A percentile compares a stretch with the other conserved stretches of the same genome.
Evolutionary conservation across 2,329 filamentous ascomycete genomes (phyloP).

Genomic region (Knoxdaviesia proteae): DNA sequence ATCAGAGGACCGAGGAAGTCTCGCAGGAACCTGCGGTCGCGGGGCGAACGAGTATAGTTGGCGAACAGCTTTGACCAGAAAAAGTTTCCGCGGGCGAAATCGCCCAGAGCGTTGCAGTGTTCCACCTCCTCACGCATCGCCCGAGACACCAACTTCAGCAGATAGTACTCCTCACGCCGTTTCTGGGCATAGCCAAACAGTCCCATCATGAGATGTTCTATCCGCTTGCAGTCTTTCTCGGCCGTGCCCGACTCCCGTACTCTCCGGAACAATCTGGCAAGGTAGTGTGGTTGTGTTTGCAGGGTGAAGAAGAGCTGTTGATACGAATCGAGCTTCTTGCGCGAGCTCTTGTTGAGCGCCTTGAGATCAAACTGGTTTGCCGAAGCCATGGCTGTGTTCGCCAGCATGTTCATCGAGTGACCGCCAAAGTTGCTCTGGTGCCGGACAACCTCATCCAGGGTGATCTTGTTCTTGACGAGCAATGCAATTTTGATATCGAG

Average conservation of each 20-base stretch:
- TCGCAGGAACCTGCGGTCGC: conserved; percentile 79
- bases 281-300: conserved; percentile 88
- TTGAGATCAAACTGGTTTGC: conserved; percentile 91
- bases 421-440: conserved; percentile 94
- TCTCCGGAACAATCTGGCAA: conserved; percentile 69
- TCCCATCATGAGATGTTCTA: conserved; percentile 88
- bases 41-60: conserved; percentile 77
- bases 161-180: conserved; percentile 86
- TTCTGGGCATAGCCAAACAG: conserved; percentile 96
- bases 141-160: conserved; percentile 68
- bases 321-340: conserved; percentile 88
- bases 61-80: conserved; percentile 79
- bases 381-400: conserved; percentile 72
- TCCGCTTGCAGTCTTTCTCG: conserved; percentile 81
- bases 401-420: conserved; percentile 63
- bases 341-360: conserved; percentile 87
- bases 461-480: conserved; percentile 98
- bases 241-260: conserved; percentile 65
- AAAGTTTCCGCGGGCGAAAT: conserved; percentile 74
- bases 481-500: conserved; percentile 97
- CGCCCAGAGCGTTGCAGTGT: conserved; percentile 49
- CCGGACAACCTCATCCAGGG: conserved; percentile 87
- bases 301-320: conserved; percentile 95
- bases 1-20: conserved; percentile 71
- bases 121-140: conserved; percentile 78